Conservation (phyloP, 176 grass and related monocot species). For the Puya raimondii region DNA sequence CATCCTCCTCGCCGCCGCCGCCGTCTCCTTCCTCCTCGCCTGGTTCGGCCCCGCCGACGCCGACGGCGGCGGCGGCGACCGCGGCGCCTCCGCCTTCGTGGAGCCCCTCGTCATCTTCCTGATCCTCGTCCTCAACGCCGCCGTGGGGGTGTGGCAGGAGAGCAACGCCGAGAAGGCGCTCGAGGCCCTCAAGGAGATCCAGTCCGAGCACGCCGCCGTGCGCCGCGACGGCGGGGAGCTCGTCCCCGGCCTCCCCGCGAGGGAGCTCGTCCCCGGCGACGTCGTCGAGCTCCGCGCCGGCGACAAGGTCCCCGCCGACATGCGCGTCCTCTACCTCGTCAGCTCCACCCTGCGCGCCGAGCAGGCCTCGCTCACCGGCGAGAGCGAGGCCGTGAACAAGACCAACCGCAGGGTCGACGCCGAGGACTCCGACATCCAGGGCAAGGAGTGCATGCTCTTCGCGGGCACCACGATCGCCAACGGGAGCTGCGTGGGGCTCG, state of each 20-base stretch:
- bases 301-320: slow-evolving; percentile 29
- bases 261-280: slow-evolving; percentile 30
- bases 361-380: slow-evolving; percentile 29
- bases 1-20: slow-evolving; percentile 28
- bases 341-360: slow-evolving; percentile 23
- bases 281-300: slow-evolving; percentile 27
- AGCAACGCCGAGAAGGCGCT: slow-evolving; percentile 35
- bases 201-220: slow-evolving; percentile 23
- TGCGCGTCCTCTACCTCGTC: slow-evolving; percentile 19
- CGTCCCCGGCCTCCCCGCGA: slow-evolving; percentile 12
- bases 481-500: slow-evolving; percentile 26
- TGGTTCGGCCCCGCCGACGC: slow-evolving; percentile 1
- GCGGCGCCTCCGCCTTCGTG: slow-evolving; percentile 7
- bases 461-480: slow-evolving; percentile 30
- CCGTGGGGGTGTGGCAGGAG: slow-evolving; percentile 34
- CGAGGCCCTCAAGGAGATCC: slow-evolving; percentile 30
- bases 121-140: slow-evolving; percentile 25
- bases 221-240: slow-evolving; percentile 16
- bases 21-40: slow-evolving; percentile 26
- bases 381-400: slow-evolving; percentile 30
- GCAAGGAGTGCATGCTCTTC: slow-evolving; percentile 29
- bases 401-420: neutral
- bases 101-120: slow-evolving; percentile 34
- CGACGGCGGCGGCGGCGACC: neutral
- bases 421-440: slow-evolving; percentile 26